Base-by-base conservation (phyloP, 164 flowering plant genomes). In the Aristolochia contorta region DNA sequence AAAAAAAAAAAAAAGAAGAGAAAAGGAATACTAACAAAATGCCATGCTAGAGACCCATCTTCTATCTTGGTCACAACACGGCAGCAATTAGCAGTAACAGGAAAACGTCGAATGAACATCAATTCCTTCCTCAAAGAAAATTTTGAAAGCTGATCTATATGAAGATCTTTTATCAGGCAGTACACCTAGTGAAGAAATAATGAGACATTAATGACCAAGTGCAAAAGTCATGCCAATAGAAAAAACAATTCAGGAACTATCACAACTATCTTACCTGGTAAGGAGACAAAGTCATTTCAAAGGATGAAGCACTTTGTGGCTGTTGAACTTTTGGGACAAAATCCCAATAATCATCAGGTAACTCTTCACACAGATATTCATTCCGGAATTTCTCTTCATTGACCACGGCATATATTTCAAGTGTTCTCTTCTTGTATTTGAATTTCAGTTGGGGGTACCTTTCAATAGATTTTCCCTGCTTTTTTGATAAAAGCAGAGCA, bases 261-360 rank as follows among this genome's bases (percentile, higher is more conserved):
- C 27, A 16, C 3, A 30, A 12, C 12, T 24, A n/a, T 4, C 45
- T 41, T 24, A 91, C 99, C 95, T 94, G 99, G 6, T 77, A 70
- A 64, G 78, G 86, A 27, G 84, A 76, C 15, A 94, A 64, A 60
- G 77, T 67, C 66, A 84, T 82, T 70, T 55, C 54, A 60, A 66
- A 75, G n/a, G 47, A 27, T 43, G 16, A 30, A 56, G 43, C 54
- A 16, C 76, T 82, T 58, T 75, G 76, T 63, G 64, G 78, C 24
- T 77, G 66, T 10, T 70, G 63, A 73, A 83, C 93, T 63, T 71
- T 71, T 3, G 80, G 83, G 64, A 91, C 65, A 60, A 87, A 75
- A 70, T 83, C 80, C 97, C 96, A 94, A 69, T 80, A 91, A 71
- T 91, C 99, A 23, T 65, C 70, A 46, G 98, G 79, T 57, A 85